Evolutionary conservation across 2,329 filamentous ascomycete species (phyloP), one percentile per base, ranked within the genome.

Genomic region (Hypoxylon sp.): DNA sequence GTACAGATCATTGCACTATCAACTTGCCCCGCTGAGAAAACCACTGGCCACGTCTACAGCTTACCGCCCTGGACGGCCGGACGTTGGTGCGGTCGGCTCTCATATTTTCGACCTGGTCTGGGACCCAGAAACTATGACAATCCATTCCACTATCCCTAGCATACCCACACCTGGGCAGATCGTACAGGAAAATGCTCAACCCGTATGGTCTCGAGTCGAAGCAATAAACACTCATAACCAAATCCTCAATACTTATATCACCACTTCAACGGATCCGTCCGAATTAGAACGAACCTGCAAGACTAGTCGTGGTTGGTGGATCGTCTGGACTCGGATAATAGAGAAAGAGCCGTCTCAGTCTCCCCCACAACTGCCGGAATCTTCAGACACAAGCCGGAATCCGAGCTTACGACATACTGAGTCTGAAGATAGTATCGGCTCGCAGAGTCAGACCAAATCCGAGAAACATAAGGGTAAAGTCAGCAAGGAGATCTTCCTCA

Each of bases 281-380:
- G 86, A 88, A 66, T 76, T 87, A 3, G 90, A 92, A 76, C 83
- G 87, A 19, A 91, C 88, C 1, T 87, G 86, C 73, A 91, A 91
- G 81, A 91, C 90, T 3, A 88, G 82, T 50, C 85, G 89, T 35
- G 90, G 89, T 0, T 92, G 89, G 88, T 92, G 90, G 90, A 83
- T 92, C 31, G 88, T 91, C 26, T 92, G 90, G 90, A 89, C 85
- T 52, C 82, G 88, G 24, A 80, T 90, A 22, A 74, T 85, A 5
- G 83, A 76, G 56, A 72, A 70, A 8, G 72, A 73, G 14, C 9
- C 24, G 6, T 8, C 53, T n/a, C 63, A 17, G 3, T 47, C 54
- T 31, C 48, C 56, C 0, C 6, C 57, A 17, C 57, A 42, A 13
- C 31, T 35, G 6, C 29, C 42, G 22, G 51, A 31, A 5, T 58